These are phyloP conservation scores for Ilyonectria robusta DNA, from an alignment of 2,329 filamentous ascomycete genomes.

Conservation along the genomic window DNA sequence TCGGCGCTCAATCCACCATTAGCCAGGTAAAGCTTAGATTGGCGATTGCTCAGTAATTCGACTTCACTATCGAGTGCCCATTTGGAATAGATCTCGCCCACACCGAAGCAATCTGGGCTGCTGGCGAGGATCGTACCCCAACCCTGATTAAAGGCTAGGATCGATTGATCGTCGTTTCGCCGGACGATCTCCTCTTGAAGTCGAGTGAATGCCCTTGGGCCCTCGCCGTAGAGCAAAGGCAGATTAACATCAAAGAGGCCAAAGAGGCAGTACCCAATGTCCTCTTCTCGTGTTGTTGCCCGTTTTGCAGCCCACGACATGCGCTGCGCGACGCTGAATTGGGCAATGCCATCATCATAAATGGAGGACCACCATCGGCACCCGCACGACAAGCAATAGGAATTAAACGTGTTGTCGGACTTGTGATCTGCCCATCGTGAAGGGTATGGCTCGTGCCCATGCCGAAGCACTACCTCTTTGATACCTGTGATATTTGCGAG, in stretches of 20 bases:
- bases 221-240: constrained; percentile 42
- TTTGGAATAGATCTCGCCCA: constrained; percentile 14
- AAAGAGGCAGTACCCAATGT: constrained; percentile 39
- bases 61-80: constrained; percentile 7
- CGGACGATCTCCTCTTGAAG: constrained; percentile 42
- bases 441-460: constrained; percentile 19
- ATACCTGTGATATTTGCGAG: constrained; percentile 44
- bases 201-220: constrained; percentile 33
- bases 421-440: constrained; percentile 13
- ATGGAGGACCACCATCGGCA: constrained; percentile 18
- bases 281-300: constrained; percentile 35
- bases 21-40: constrained; percentile 20
- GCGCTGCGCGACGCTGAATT: constrained; percentile 22
- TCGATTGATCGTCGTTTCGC: constrained; percentile 27
- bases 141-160: constrained; percentile 29
- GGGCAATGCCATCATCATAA: constrained; percentile 20
- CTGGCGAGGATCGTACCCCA: constrained; percentile 14
- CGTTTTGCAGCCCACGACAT: constrained; percentile 26
- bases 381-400: constrained; percentile 17
- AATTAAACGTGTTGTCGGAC: constrained; percentile 13
- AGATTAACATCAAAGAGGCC: constrained; percentile 40
- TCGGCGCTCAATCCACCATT: constrained; percentile 12
- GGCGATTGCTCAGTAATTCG: constrained; percentile 15
- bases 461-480: constrained; percentile 11
- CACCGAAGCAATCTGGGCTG: constrained; percentile 18